Base-by-base conservation (phyloP, 768 basidiomycete genomes). In the Agaricus blazei region DNA sequence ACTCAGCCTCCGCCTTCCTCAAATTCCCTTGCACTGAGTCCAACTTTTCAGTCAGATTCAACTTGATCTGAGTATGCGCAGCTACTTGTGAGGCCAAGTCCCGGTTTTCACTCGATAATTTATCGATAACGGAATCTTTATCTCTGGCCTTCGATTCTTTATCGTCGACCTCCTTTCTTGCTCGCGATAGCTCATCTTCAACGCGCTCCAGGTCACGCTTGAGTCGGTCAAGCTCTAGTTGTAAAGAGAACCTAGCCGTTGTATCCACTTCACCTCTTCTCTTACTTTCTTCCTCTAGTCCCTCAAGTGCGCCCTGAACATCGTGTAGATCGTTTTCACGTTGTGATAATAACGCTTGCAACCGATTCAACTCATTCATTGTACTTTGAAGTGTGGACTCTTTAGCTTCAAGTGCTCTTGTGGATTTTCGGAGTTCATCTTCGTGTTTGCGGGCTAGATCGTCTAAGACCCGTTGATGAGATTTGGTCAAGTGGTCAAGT, bases 41-140 rank as follows among this genome's bases (percentile, higher is more conserved):
- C n/a, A 97, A 75, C 78, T 93, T 96, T 71, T 98, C 96, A 1
- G 88, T 81, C 3, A 93, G 67, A 61, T 94, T 90, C 51, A 98
- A 72, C 53, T 90, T 74, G 12, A 92, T 87, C 67, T 98, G 96
- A 0, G 90, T 90, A 68, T 94, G 91, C 9, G 86, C 77, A 0
- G 93, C 87, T 1, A 97, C 74, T 64, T 91, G 87, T 1, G 79
- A 78, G 3, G 87, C 79, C 23, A 98, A 75, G 57, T 95, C 93
- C 36, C 90, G 78, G 57, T 88, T 88, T 67, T 92, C 90, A 2
- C 83, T 79, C 60, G 92, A 82, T 56, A 97, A 66, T 52, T 78
- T 83, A 65, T 93, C 92, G 42, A 94, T 72, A 23, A 79, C 77
- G 24, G 81, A 69, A 59, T 95, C 92, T 46, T 86, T 79, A 58